phyloP scores from a whole-genome alignment of 257 asterid genomes.

The Solanum corneliomulleri region DNA sequence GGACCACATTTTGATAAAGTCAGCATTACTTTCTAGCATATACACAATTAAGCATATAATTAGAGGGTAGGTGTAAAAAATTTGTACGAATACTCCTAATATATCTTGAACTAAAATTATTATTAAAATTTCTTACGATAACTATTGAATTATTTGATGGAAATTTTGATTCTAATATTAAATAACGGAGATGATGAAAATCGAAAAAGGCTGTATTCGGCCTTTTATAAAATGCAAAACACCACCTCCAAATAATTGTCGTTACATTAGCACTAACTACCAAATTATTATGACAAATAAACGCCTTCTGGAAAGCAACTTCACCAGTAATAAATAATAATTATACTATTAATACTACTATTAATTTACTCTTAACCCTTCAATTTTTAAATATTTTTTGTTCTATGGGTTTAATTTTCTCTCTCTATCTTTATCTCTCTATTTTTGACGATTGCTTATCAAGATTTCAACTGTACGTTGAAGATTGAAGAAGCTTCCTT shows the following conservation, averaged over 20 bases:
- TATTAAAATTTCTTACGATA: neutral
- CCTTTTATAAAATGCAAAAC: slow-evolving; percentile 4
- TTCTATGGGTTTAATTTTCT: neutral
- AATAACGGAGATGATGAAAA: neutral
- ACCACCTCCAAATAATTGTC: neutral
- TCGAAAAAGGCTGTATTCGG: slow-evolving; percentile 16
- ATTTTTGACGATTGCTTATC: slow-evolving; percentile 8
- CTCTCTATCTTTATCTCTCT: neutral
- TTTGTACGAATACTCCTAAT: neutral
- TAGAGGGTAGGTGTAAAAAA: neutral
- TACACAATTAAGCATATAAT: neutral
- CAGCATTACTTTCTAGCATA: neutral
- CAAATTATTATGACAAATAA: neutral
- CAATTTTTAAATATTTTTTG: neutral
- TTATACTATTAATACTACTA: neutral
- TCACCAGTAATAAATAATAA: neutral
- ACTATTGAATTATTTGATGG: neutral
- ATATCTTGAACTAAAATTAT: neutral
- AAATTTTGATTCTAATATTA: rapidly evolving
- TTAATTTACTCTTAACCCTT: neutral
- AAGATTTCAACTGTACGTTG: slow-evolving; percentile 33
- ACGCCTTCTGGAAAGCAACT: neutral
- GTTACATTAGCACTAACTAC: neutral
- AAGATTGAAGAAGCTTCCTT: slow-evolving; percentile 6
- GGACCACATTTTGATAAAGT: neutral